Percentiles rank a stretch among this genome's conserved stretches.
These are phyloP conservation scores for Fomitopsis betulina DNA, from an alignment of 1,284 basidiomycete species.

Conservation along the genomic window DNA sequence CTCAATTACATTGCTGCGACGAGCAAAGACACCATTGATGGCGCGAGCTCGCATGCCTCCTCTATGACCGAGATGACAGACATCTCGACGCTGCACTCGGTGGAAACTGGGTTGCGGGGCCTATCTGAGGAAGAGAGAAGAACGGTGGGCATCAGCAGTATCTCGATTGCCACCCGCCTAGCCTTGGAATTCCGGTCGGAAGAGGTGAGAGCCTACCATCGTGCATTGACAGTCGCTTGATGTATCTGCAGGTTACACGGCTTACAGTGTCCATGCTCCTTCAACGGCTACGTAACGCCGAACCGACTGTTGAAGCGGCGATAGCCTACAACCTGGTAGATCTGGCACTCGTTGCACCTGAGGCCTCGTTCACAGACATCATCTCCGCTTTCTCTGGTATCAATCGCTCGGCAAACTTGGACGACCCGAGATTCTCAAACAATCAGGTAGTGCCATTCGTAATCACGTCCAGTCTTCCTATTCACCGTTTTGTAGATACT, in stretches of 20 bases:
- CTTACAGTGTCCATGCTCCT: constrained; percentile 90
- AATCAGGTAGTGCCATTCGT: constrained; percentile 58
- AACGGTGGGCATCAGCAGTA: constrained; percentile 85
- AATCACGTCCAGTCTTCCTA: background rate
- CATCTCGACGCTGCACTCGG: constrained; percentile 44
- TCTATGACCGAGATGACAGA: constrained; percentile 33
- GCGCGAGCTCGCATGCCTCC: constrained; percentile 36
- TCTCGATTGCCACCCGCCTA: constrained; percentile 82
- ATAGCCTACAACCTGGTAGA: constrained; percentile 92
- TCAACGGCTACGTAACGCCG: constrained; percentile 81
- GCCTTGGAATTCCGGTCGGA: constrained; percentile 80
- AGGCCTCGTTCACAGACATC: constrained; percentile 80
- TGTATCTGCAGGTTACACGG: constrained; percentile 61
- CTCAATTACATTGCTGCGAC: constrained; percentile 86
- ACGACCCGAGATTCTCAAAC: constrained; percentile 81
- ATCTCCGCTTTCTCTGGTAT: constrained; percentile 84
- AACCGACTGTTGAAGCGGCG: constrained; percentile 84
- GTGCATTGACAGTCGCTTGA: background rate
- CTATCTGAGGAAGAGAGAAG: constrained; percentile 82
- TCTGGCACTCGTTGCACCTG: constrained; percentile 77
- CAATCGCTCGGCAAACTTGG: constrained; percentile 78
- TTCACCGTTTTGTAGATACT: constrained; percentile 48
- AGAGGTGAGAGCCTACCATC: constrained; percentile 47
- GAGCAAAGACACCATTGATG: constrained; percentile 69
- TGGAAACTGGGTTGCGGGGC: constrained; percentile 57